Base-by-base conservation (phyloP, 768 basidiomycete genomes). In the Amanita rubescens region DNA sequence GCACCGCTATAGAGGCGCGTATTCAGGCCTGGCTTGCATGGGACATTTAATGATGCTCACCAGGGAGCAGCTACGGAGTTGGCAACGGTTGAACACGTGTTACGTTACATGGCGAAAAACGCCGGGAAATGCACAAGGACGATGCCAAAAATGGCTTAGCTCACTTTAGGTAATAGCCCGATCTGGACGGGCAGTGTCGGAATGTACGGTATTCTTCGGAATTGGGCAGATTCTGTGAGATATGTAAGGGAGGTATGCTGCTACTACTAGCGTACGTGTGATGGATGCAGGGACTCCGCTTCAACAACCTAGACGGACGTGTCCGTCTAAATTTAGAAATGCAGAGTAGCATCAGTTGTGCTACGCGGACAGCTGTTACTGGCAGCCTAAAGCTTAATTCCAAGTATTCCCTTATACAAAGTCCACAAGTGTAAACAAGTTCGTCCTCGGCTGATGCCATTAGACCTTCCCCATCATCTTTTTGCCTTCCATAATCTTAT, bases 381-480 rank as follows among this genome's bases (percentile, higher is more conserved):
- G 41, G 19, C 41, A 42, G 20, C 22, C 41, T 42, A 42, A 42
- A 42, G 41, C 41, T 42, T 42, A 42, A 30, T 22, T 22, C 41
- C 22, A 19, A 42, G 17, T 17, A 41, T 1, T 11, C 12, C 1
- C 15, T 10, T 20, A 42, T 9, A 20, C 20, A 42, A 14, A 42
- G 25, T 46, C 44, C 25, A 32, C 24, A 46, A 32, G 9, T 22
- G 20, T 10, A n/a, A 19, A 22, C 1, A 19, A 22, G 17, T 11
- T 17, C 10, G 10, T 12, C 41, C 41, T 11, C 17, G 19, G 20
- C 19, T 12, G 10, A 35, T 22, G 2, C n/a, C 38, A 30, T 44
- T 34, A 37, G 15, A 42, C 32, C 38, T 80, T 57, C 15, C 53
- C 47, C 47, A 54, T 49, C 39, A 57, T 54, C 27, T 46, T 54